Conservation (phyloP, 306 rosid genomes). For the Rosa multiflora region DNA sequence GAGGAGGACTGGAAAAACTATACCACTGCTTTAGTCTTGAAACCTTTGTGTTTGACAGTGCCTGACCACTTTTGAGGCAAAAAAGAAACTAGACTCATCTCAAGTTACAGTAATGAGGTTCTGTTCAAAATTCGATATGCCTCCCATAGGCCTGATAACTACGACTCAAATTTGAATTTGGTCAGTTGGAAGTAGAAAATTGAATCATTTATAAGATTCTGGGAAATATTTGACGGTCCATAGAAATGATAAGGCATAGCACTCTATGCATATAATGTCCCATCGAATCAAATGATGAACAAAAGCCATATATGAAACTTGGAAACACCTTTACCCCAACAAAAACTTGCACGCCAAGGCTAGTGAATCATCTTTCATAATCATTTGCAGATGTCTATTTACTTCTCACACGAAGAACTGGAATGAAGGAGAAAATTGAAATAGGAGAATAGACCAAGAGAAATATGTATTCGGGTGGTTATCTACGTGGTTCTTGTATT, state of each 20-base stretch:
- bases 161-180: not conserved
- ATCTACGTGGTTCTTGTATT: not conserved
- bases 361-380: constrained; percentile 38
- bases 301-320: constrained; percentile 12
- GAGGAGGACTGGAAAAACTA: constrained; percentile 2
- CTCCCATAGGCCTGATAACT: no score
- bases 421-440: constrained; percentile 26
- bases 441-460: not conserved
- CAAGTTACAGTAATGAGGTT: constrained; percentile 1
- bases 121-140: not conserved
- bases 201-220: not conserved
- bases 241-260: not conserved
- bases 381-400: constrained; percentile 32
- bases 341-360: constrained; percentile 60
- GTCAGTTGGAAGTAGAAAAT: not conserved
- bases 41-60: constrained; percentile 1
- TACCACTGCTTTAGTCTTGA: not conserved
- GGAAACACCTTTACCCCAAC: constrained; percentile 14
- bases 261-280: not conserved
- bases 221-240: not conserved
- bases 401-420: constrained; percentile 24
- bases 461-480: not conserved
- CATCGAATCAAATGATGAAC: not conserved
- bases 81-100: not conserved
- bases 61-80: constrained; percentile 12